These are phyloP conservation scores for Penicillium crustosum DNA, from an alignment of 2,329 filamentous ascomycete genomes.

Conservation along the genomic window DNA sequence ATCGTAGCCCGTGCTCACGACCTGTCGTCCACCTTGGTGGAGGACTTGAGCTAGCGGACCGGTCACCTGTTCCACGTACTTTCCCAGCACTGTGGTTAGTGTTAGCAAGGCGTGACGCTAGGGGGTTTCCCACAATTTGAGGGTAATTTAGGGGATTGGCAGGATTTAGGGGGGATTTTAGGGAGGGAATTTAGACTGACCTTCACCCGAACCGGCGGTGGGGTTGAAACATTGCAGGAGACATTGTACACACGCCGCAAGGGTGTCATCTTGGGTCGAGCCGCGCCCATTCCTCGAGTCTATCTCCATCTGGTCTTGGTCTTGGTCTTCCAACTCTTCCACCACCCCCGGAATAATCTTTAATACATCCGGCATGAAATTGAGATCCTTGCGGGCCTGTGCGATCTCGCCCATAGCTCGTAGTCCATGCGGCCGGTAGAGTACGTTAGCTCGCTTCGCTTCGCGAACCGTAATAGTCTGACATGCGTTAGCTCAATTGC, in stretches of 20 bases:
- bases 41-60: constrained; percentile 33
- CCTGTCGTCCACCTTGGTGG: constrained; percentile 34
- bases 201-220: constrained; percentile 23
- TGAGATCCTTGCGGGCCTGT: constrained; percentile 65
- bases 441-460: constrained; percentile 86
- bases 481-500: constrained; percentile 16
- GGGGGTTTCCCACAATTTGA: constrained; percentile 9
- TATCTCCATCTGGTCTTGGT: constrained; percentile 65
- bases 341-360: constrained; percentile 64
- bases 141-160: neutral
- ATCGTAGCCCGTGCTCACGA: constrained; percentile 38
- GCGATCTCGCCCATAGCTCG: constrained; percentile 70
- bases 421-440: constrained; percentile 76
- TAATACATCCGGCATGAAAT: constrained; percentile 67
- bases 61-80: constrained; percentile 32
- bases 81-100: constrained; percentile 31
- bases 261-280: constrained; percentile 33
- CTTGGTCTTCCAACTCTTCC: constrained; percentile 54
- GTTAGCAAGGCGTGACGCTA: constrained; percentile 29
- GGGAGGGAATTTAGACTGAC: constrained; percentile 21
- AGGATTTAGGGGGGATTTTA: no score
- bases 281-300: constrained; percentile 50
- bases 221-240: constrained; percentile 41
- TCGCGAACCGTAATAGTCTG: constrained; percentile 73
- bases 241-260: constrained; percentile 42